A percentile compares a stretch with the other conserved stretches of the same genome.
Conservation (phyloP, 495 filamentous ascomycete genomes). For the Umbilicaria muhlenbergii region DNA sequence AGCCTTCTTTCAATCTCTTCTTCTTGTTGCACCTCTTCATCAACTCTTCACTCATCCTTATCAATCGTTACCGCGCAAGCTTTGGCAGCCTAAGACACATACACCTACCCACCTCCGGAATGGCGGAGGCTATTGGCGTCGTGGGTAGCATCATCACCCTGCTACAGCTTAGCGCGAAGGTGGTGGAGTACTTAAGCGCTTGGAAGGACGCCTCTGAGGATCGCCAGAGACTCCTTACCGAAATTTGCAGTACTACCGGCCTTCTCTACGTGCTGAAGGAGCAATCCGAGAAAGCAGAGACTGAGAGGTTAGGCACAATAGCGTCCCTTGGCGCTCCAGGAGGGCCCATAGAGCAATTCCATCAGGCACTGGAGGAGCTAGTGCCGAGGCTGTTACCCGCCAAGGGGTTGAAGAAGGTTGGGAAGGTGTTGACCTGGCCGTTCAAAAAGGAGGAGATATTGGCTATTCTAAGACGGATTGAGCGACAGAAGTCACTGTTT, state of each 20-base stretch:
- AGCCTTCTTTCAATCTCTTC: no score
- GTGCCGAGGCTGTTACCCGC: background rate
- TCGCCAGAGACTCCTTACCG: background rate
- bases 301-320: background rate
- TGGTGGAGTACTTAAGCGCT: background rate
- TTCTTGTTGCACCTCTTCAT: no score
- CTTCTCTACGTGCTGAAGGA: constrained; percentile 1
- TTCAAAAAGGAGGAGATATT: constrained; percentile 3
- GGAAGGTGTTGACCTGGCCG: constrained; percentile 1
- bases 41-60: no score
- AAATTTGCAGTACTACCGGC: background rate
- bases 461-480: background rate
- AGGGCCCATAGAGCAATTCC: constrained; percentile 1
- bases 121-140: background rate
- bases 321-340: background rate
- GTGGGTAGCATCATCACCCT: constrained; percentile 3
- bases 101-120: no score
- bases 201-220: constrained; percentile 3
- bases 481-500: constrained; percentile 7
- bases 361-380: background rate
- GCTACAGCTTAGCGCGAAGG: background rate
- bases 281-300: background rate
- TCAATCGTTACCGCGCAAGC: no score
- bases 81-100: no score
- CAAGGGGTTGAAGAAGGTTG: background rate